Evolutionary conservation across 1,284 basidiomycete genomes (phyloP).

Genomic region (Puccinia hordei): DNA sequence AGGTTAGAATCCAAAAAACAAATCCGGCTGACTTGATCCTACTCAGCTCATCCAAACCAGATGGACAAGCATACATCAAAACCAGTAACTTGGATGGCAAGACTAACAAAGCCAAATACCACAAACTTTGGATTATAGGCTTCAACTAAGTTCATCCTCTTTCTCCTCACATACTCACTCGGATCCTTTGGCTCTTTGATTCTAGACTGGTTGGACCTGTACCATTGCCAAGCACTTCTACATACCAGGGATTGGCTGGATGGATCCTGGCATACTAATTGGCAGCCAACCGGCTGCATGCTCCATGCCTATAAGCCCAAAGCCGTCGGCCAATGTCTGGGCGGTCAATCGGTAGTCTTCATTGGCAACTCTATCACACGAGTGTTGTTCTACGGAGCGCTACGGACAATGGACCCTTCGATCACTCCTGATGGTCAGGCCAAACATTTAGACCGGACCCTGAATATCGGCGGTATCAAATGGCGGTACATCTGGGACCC

Average conservation of each 20-base stretch:
- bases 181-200: background rate
- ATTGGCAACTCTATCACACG: slow-evolving; percentile 82
- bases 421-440: slow-evolving; percentile 55
- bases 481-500: slow-evolving; percentile 57
- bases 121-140: too few relatives aligned
- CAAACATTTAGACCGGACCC: slow-evolving; percentile 59
- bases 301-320: slow-evolving; percentile 49
- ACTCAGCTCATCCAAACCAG: too few relatives aligned
- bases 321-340: slow-evolving; percentile 53
- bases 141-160: background rate
- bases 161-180: background rate
- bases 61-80: too few relatives aligned
- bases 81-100: too few relatives aligned
- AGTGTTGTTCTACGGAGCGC: slow-evolving; percentile 74
- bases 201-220: slow-evolving; percentile 46
- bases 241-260: slow-evolving; percentile 46
- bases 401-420: slow-evolving; percentile 54
- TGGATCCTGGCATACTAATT: slow-evolving; percentile 35
- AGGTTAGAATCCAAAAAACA: too few relatives aligned
- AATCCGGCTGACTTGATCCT: too few relatives aligned
- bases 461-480: slow-evolving; percentile 65
- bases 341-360: slow-evolving; percentile 66
- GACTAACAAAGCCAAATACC: too few relatives aligned
- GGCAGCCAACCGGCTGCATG: slow-evolving; percentile 50
- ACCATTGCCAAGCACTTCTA: slow-evolving; percentile 49